Percentiles rank a stretch among this genome's conserved stretches.
Evolutionary conservation across 768 basidiomycete species (phyloP).

Genomic region (Russula dissimulans): DNA sequence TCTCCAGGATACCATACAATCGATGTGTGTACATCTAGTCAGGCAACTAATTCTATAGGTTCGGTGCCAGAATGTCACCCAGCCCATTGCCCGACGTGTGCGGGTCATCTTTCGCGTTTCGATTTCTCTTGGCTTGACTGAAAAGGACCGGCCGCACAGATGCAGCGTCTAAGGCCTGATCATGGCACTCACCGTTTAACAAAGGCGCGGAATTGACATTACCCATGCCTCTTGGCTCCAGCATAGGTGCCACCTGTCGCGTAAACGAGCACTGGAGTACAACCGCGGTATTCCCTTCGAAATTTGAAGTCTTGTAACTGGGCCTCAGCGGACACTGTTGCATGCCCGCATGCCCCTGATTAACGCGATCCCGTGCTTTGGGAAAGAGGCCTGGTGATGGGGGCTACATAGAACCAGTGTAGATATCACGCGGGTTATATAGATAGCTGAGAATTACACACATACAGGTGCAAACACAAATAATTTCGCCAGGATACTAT

Average conservation of each 20-base stretch:
- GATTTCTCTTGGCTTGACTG: slow-evolving; percentile 26
- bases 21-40: background rate
- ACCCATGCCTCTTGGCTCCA: slow-evolving; percentile 20
- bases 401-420: too few relatives aligned
- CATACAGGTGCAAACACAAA: too few relatives aligned
- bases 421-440: too few relatives aligned
- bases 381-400: too few relatives aligned
- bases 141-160: slow-evolving; percentile 58
- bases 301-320: slow-evolving; percentile 80
- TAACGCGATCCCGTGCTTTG: too few relatives aligned
- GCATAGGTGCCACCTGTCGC: slow-evolving; percentile 34
- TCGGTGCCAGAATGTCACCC: slow-evolving; percentile 40
- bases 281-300: slow-evolving; percentile 86
- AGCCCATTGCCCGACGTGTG: slow-evolving; percentile 70
- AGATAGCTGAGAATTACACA: too few relatives aligned
- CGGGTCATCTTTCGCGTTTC: slow-evolving; percentile 52
- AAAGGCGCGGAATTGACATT: slow-evolving; percentile 22
- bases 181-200: slow-evolving; percentile 27
- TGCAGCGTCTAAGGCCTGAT: slow-evolving; percentile 20
- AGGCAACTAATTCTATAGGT: background rate
- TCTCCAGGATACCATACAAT: background rate
- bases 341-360: slow-evolving; percentile 21
- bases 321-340: slow-evolving; percentile 77
- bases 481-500: background rate
- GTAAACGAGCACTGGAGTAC: slow-evolving; percentile 68